These are phyloP conservation scores for Scleroderma citrinum DNA, from an alignment of 768 basidiomycete genomes.

Conservation along the genomic window DNA sequence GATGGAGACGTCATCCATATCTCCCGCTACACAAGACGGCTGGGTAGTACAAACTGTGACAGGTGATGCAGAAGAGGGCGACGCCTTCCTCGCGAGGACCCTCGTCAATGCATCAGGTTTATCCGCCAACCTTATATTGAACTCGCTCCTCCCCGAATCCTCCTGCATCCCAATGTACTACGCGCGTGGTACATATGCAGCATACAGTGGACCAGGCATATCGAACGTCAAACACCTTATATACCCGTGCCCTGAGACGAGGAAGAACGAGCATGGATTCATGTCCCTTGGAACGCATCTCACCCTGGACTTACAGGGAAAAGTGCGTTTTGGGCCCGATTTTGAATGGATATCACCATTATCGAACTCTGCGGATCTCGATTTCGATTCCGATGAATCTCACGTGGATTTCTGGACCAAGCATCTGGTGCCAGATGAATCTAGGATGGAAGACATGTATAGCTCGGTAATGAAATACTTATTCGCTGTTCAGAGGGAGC, in stretches of 20 bases:
- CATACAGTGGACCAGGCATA: constrained; percentile 78
- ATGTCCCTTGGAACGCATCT: constrained; percentile 90
- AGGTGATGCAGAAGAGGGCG: constrained; percentile 40
- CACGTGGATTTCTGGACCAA: constrained; percentile 73
- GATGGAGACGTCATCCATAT: constrained; percentile 19
- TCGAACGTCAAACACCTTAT: constrained; percentile 66
- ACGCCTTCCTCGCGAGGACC: constrained; percentile 66
- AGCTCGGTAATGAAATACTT: constrained; percentile 69
- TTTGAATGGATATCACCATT: constrained; percentile 77
- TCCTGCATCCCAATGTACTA: constrained; percentile 69
- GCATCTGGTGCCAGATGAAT: constrained; percentile 59
- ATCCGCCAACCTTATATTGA: constrained; percentile 63
- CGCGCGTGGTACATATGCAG: constrained; percentile 81
- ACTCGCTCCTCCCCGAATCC: constrained; percentile 55
- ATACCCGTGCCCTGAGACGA: constrained; percentile 82
- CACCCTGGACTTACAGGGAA: constrained; percentile 78
- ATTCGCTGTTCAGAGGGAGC: constrained; percentile 51
- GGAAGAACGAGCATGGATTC: constrained; percentile 55
- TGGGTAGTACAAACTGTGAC: constrained; percentile 87
- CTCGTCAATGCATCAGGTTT: constrained; percentile 83
- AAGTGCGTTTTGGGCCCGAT: constrained; percentile 89
- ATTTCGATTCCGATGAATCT: constrained; percentile 31
- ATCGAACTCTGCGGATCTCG: constrained; percentile 18
- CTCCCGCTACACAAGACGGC: constrained; percentile 44
- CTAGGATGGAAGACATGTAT: constrained; percentile 59